Evolutionary conservation across 2,329 filamentous ascomycete genomes (phyloP), one percentile per base, ranked within the genome.

Genomic region (Daldinia eschscholtzii): DNA sequence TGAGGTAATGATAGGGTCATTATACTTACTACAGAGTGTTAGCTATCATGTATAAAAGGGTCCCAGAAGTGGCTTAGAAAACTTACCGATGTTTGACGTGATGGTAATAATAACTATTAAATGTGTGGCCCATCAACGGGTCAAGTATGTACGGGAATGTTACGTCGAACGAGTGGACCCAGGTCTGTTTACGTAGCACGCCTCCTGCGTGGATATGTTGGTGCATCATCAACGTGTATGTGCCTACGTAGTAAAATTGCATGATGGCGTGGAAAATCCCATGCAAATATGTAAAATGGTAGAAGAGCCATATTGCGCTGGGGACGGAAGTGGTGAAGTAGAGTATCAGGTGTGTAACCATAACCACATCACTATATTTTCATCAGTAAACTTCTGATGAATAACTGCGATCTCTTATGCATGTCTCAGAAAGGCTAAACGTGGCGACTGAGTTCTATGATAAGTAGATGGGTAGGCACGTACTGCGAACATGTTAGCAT

Each of bases 91-190:
- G 92, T 82, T 95, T 95, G 76, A 94, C 91, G 75, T 95, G 92
- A 76, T 95, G 92, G 76, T 93, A 94, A 78, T 87, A 95, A 81
- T 95, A 95, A 1, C 90, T 91, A 80, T 95, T 93, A 91, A 92
- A 94, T 0, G 92, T 94, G 76, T 95, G 92, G 10, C 92, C 92
- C 87, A 93, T 91, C 64, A 95, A 80, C 0, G 92, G 92, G 72
- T 94, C 91, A 10, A 88, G 82, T 44, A 94, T 79, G 76, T 93
- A 95, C 0, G 92, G 92, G 73, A 94, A 94, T 1, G 85, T 59
- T 5, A 80, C 76, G 75, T 95, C 92, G 65, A 94, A 79, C 33
- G 85, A 28, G 28, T 56, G 75, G 37, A 81, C 80, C 60, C 70
- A 61, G 50, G 66, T 87, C 6, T 81, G 77, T 73, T 86, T 87